Conservation (phyloP, 2,329 filamentous ascomycete genomes). For the Fusarium brachygibbosum region DNA sequence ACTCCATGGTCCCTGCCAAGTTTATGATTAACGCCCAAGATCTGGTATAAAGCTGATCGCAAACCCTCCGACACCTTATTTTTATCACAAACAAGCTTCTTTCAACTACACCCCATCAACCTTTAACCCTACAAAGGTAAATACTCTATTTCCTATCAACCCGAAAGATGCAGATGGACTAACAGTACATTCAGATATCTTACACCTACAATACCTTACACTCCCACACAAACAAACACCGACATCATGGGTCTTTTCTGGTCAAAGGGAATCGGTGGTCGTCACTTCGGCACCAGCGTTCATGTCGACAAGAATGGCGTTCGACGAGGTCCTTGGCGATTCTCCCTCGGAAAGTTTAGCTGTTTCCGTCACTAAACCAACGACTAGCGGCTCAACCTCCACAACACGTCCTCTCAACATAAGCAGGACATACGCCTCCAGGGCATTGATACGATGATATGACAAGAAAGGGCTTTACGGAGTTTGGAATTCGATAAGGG, state of each 20-base stretch:
- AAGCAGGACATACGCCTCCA: background rate
- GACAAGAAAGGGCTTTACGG: conserved; percentile 20
- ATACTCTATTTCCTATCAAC: background rate
- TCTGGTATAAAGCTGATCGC: conserved; percentile 43
- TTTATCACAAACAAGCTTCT: conserved; percentile 42
- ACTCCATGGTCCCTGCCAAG: conserved; percentile 45
- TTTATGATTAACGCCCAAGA: conserved; percentile 29
- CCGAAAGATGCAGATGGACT: background rate
- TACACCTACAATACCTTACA: background rate
- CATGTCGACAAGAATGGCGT: conserved; percentile 61
- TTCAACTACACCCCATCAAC: conserved; percentile 36
- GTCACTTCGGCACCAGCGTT: conserved; percentile 65
- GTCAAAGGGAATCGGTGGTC: conserved; percentile 61
- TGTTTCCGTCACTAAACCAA: conserved; percentile 60
- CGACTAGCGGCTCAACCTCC: background rate
- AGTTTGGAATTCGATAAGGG: conserved; percentile 16
- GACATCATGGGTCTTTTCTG: conserved; percentile 63
- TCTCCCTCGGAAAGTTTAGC: conserved; percentile 64
- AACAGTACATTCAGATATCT: conserved; percentile 11
- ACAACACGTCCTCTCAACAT: background rate
- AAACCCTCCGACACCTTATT: conserved; percentile 41
- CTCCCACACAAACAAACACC: conserved; percentile 1
- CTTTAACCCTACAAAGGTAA: conserved; percentile 16
- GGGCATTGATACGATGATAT: conserved; percentile 20
- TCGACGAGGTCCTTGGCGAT: conserved; percentile 64